A percentile compares a stretch with the other conserved stretches of the same genome.
phyloP scores from a whole-genome alignment of 495 filamentous ascomycete genomes.

The Xylaria castorea region DNA sequence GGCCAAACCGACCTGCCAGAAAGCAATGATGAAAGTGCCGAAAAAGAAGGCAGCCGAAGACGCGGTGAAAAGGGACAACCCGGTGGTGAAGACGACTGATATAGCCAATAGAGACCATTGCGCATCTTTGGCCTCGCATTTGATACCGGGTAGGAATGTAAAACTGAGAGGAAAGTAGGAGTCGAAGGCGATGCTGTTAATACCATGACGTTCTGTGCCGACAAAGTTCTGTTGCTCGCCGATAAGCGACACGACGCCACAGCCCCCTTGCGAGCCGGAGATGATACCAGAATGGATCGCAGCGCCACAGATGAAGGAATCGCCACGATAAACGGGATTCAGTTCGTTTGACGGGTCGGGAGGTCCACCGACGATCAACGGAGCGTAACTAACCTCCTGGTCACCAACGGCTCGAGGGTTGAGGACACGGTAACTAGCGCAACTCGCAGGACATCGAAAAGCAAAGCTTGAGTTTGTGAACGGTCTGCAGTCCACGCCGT shows the following conservation, averaged over 20 bases:
- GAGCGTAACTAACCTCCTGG: constrained; percentile 71
- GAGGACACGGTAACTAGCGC: constrained; percentile 66
- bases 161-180: constrained; percentile 80
- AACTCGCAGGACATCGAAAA: constrained; percentile 84
- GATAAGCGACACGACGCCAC: constrained; percentile 73
- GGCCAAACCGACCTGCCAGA: constrained; percentile 78
- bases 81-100: constrained; percentile 68
- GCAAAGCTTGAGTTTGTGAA: constrained; percentile 72
- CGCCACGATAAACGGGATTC: constrained; percentile 72
- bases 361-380: constrained; percentile 78
- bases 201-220: constrained; percentile 65
- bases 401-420: constrained; percentile 78
- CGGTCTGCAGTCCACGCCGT: constrained; percentile 82
- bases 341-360: constrained; percentile 49
- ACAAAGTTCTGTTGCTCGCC: constrained; percentile 70
- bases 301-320: constrained; percentile 82
- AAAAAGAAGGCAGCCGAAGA: constrained; percentile 75
- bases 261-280: constrained; percentile 72
- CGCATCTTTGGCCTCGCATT: constrained; percentile 67
- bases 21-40: constrained; percentile 72
- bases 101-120: constrained; percentile 79
- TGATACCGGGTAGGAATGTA: constrained; percentile 60
- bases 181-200: constrained; percentile 72
- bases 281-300: constrained; percentile 82
- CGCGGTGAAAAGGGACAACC: constrained; percentile 72